Conservation (phyloP, 345 rosid species). For the Clausena lansium region DNA sequence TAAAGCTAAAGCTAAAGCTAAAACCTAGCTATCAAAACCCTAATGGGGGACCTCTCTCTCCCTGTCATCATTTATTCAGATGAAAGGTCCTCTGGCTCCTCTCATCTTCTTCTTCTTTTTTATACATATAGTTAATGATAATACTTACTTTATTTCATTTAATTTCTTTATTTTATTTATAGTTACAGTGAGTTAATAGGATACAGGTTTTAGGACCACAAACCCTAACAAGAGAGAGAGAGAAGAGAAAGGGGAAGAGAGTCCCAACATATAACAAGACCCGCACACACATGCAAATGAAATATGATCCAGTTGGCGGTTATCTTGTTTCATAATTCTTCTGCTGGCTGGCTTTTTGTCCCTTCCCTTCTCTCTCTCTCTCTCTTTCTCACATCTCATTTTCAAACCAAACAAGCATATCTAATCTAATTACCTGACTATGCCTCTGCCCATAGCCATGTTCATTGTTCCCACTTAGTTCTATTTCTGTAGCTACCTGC, state of each 20-base stretch:
- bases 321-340: constrained; percentile 23
- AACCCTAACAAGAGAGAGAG: background rate
- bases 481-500: background rate
- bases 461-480: background rate
- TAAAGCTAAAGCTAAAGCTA: constrained; percentile 23
- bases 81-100: constrained; percentile 20
- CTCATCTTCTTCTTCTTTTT: background rate
- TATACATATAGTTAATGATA: too few relatives aligned
- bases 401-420: background rate
- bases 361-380: background rate
- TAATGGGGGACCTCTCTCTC: constrained; percentile 34
- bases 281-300: background rate
- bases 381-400: background rate
- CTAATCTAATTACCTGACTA: background rate
- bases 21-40: constrained; percentile 29
- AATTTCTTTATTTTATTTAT: background rate
- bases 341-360: constrained; percentile 23
- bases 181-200: background rate
- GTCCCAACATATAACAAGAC: background rate
- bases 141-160: background rate
- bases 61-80: constrained; percentile 41
- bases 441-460: background rate
- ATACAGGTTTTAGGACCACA: constrained; percentile 30
- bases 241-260: background rate
- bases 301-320: constrained; percentile 24